phyloP scores from a whole-genome alignment of 2,329 filamentous ascomycete genomes.

The Huntiella decipiens region DNA sequence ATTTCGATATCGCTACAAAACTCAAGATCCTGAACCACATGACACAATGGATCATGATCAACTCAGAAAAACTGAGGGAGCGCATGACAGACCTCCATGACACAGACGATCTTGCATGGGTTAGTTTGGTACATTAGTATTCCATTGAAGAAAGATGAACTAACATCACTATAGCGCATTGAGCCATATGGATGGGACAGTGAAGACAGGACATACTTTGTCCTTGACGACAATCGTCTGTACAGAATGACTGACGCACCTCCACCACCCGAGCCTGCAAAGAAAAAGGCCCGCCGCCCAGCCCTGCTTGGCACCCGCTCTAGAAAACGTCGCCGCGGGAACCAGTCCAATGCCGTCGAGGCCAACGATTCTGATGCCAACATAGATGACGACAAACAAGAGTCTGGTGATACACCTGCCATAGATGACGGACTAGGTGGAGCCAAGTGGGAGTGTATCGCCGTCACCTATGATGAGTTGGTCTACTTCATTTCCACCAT shows the following conservation, averaged over 20 bases:
- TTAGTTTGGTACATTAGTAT: constrained; percentile 23
- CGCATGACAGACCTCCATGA: constrained; percentile 71
- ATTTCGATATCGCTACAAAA: constrained; percentile 70
- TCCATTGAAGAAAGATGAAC: no score
- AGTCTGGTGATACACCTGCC: constrained; percentile 15
- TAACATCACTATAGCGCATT: constrained; percentile 33
- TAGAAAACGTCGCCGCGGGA: constrained; percentile 43
- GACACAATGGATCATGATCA: constrained; percentile 73
- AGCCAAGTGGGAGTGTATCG: constrained; percentile 80
- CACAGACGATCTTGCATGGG: constrained; percentile 66
- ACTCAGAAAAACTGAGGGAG: constrained; percentile 71
- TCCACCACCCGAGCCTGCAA: constrained; percentile 37
- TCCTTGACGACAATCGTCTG: constrained; percentile 83
- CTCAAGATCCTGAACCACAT: constrained; percentile 70
- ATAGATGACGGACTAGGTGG: constrained; percentile 50
- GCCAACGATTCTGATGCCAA: constrained; percentile 20
- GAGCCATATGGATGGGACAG: constrained; percentile 78
- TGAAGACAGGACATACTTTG: constrained; percentile 70
- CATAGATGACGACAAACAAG: constrained; percentile 1
- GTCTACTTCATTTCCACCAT: constrained; percentile 51
- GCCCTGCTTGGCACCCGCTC: constrained; percentile 37
- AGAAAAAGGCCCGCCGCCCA: constrained; percentile 19
- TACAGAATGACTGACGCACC: constrained; percentile 72
- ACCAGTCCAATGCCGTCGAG: constrained; percentile 4
- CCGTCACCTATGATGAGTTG: constrained; percentile 63